Evolutionary conservation across 371 early-diverging fungal genomes (phyloP), one percentile per base, ranked within the genome.

Genomic region (Saksenaea oblongispora): DNA sequence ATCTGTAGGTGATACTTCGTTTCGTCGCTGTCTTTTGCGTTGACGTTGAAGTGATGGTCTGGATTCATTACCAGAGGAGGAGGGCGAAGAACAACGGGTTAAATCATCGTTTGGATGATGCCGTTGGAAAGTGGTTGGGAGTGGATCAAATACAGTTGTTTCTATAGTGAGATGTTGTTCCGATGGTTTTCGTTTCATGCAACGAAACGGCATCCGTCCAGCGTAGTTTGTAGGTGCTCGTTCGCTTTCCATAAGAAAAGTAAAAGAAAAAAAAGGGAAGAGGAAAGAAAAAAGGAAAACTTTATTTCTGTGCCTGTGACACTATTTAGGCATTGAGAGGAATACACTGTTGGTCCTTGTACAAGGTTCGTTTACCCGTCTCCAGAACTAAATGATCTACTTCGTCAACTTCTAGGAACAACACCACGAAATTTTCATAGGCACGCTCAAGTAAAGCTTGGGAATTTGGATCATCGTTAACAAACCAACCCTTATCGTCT

Each of bases 1-100:
- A 26, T 80, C 78, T 34, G 80, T 69, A 2, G 80, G 80, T 44
- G 15, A 61, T 64, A 39, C 26, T 57, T 61, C 39, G 47, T 62
- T 58, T 34, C 42, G 55, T 36, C 60, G n/a, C 11, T 47, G 51
- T 22, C 51, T 47, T 47, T 47, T 47, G 7, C 51, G 17, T 42
- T 76, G 65, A 22, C 51, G 51, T 9, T 37, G 61, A 24, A 55
- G 63, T 26, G 64, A 58, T 15, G 58, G 62, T 10, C 53, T 72
- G 3, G 58, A 61, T 44, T 65, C 58, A 58, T 61, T 64, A 1
- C 58, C 59, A 9, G 66, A 47, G 22, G 51, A 47, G 24, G 51
- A 47, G 1, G 51, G 22, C 5, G 61, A 51, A 7, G 61, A 47
- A 8, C 51, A 35, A 22, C n/a, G 11, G 11, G 39, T 14, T 11